These are phyloP conservation scores for Trichocomaceae sp. DNA, from an alignment of 2,329 filamentous ascomycete genomes.

Conservation along the genomic window DNA sequence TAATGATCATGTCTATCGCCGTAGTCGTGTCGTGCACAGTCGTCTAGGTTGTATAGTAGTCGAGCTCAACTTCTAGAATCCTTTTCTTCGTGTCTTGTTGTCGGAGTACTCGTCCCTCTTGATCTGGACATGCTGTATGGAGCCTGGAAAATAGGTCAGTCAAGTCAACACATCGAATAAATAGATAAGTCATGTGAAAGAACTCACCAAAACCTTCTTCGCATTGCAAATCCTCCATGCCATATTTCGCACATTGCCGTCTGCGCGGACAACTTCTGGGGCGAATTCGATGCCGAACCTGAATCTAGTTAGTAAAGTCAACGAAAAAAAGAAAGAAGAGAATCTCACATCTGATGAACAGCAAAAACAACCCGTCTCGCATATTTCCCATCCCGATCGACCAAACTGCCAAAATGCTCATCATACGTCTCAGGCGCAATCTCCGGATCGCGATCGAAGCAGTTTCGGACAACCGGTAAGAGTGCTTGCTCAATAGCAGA, in stretches of 20 bases:
- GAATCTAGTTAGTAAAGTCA: conserved; percentile 14
- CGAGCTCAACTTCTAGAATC: not conserved
- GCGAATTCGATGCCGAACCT: conserved; percentile 91
- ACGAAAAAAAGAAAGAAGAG: not conserved
- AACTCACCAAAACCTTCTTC: conserved; percentile 80
- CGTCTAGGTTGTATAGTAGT: not conserved
- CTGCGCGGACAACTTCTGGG: conserved; percentile 81
- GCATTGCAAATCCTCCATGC: conserved; percentile 94
- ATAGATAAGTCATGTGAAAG: not conserved
- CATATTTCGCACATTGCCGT: conserved; percentile 82
- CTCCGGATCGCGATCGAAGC: conserved; percentile 83
- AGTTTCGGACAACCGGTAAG: conserved; percentile 79
- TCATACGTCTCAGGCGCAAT: conserved; percentile 75
- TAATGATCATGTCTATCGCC: not conserved
- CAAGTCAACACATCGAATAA: not conserved
- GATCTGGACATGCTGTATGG: conserved; percentile 66
- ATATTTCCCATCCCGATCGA: conserved; percentile 84
- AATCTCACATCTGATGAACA: conserved; percentile 75
- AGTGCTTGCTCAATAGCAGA: conserved; percentile 68
- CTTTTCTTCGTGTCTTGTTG: conserved; percentile 24
- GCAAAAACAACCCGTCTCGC: conserved; percentile 87
- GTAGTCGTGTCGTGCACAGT: not conserved
- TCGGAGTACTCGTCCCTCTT: conserved; percentile 56
- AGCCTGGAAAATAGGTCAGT: conserved; percentile 41
- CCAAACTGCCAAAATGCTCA: conserved; percentile 75